Evolutionary conservation across 1,139 yeast species (phyloP).

Genomic region (Yarrowia galli): DNA sequence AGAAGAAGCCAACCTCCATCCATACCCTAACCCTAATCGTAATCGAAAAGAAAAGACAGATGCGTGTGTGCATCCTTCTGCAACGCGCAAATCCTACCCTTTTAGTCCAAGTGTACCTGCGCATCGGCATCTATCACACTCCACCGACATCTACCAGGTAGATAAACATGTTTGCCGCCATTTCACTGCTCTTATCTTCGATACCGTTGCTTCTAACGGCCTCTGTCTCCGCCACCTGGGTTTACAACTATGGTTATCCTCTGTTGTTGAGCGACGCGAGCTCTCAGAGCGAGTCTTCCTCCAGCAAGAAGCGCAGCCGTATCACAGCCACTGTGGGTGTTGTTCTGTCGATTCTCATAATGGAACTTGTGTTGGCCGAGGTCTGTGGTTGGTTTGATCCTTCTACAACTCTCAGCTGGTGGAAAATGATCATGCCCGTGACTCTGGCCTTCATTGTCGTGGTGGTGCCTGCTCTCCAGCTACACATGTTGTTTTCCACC

Average conservation of each 20-base stretch:
- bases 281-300: slow-evolving; percentile 4
- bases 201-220: slow-evolving; percentile 25
- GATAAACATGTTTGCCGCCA: slow-evolving; percentile 26
- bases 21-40: slow-evolving; percentile 18
- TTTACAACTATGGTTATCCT: slow-evolving; percentile 30
- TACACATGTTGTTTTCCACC: slow-evolving; percentile 15
- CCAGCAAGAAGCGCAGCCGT: slow-evolving; percentile 23
- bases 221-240: slow-evolving; percentile 23
- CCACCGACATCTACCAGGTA: not conserved
- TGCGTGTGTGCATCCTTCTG: slow-evolving; percentile 12
- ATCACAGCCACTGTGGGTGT: slow-evolving; percentile 32
- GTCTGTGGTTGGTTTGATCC: slow-evolving; percentile 33
- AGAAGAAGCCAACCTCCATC: not conserved
- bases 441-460: slow-evolving; percentile 33
- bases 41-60: not conserved
- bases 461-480: slow-evolving; percentile 31
- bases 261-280: slow-evolving; percentile 19
- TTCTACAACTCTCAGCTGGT: slow-evolving; percentile 12
- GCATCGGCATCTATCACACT: slow-evolving; percentile 8
- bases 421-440: slow-evolving; percentile 33
- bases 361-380: slow-evolving; percentile 32
- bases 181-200: slow-evolving; percentile 17
- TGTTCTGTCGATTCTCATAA: slow-evolving; percentile 20
- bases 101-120: slow-evolving; percentile 22
- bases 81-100: slow-evolving; percentile 32